These are phyloP conservation scores for Termitomyces bulborhizus DNA, from an alignment of 768 basidiomycete genomes.

Conservation along the genomic window DNA sequence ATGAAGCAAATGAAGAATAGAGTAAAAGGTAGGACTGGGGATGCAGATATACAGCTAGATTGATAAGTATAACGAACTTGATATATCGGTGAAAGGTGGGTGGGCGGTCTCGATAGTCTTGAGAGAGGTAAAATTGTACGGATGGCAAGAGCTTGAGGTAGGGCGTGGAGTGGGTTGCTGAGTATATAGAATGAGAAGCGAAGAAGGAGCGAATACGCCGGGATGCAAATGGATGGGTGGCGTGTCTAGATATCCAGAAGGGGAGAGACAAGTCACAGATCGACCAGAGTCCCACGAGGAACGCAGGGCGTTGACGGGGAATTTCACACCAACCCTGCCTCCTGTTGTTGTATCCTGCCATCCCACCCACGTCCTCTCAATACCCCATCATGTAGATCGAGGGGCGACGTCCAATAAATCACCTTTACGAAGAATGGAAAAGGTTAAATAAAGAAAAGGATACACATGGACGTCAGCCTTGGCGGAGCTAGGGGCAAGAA, in stretches of 20 bases:
- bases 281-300: not conserved
- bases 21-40: not conserved
- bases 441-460: not conserved
- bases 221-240: not conserved
- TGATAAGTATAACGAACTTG: not conserved
- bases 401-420: slow-evolving; percentile 37
- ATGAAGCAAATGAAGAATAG: not conserved
- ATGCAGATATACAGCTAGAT: not conserved
- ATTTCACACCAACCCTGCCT: not conserved
- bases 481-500: not conserved
- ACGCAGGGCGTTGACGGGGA: not conserved
- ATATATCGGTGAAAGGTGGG: not conserved
- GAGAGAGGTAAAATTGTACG: not conserved
- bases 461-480: not conserved
- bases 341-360: not conserved
- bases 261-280: not conserved
- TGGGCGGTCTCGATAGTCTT: not conserved
- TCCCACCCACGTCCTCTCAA: not conserved
- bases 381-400: slow-evolving; percentile 25
- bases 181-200: not conserved
- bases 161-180: not conserved
- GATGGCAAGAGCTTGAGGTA: not conserved
- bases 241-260: not conserved
- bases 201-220: not conserved
- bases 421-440: slow-evolving; percentile 21